A percentile compares a stretch with the other conserved stretches of the same genome.
Conservation (phyloP, 371 early-diverging fungal genomes). For the Apophysomyces variabilis region DNA sequence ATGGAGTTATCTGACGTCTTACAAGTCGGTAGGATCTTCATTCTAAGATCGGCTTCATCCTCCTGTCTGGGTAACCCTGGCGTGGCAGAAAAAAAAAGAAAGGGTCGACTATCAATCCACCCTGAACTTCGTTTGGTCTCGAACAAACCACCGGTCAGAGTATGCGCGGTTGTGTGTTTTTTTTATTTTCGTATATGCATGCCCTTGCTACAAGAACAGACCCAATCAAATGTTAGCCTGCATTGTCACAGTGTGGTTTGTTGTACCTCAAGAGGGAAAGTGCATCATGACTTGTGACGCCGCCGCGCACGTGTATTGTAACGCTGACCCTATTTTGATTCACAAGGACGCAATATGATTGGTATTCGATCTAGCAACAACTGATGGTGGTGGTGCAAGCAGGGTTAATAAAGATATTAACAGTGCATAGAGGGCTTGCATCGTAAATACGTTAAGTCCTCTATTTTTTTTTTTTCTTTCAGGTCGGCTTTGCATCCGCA, state of each 20-base stretch:
- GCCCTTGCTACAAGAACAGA: not conserved
- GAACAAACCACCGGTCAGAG: not conserved
- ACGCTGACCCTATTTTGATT: constrained; percentile 5
- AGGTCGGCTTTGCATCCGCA: not conserved
- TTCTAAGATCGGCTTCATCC: constrained; percentile 5
- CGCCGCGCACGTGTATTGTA: constrained; percentile 5
- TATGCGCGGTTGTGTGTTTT: not conserved
- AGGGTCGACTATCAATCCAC: not conserved
- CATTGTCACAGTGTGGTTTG: not conserved
- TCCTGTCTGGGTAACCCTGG: constrained; percentile 3
- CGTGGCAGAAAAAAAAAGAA: not conserved
- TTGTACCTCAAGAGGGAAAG: not conserved
- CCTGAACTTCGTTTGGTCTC: not conserved
- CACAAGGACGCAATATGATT: constrained; percentile 4
- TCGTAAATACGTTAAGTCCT: not conserved
- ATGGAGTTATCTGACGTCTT: no score
- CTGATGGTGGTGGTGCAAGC: not conserved
- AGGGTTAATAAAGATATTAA: constrained; percentile 6
- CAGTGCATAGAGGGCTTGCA: not conserved
- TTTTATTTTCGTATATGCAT: not conserved
- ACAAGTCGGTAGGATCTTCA: constrained; percentile 1
- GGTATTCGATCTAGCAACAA: not conserved
- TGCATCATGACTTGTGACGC: not conserved
- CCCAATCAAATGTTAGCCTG: not conserved
- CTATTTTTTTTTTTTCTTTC: not conserved